Percentiles rank a stretch among this genome's conserved stretches.
These are phyloP conservation scores for Claviceps capensis DNA, from an alignment of 2,329 filamentous ascomycete genomes.

Conservation along the genomic window DNA sequence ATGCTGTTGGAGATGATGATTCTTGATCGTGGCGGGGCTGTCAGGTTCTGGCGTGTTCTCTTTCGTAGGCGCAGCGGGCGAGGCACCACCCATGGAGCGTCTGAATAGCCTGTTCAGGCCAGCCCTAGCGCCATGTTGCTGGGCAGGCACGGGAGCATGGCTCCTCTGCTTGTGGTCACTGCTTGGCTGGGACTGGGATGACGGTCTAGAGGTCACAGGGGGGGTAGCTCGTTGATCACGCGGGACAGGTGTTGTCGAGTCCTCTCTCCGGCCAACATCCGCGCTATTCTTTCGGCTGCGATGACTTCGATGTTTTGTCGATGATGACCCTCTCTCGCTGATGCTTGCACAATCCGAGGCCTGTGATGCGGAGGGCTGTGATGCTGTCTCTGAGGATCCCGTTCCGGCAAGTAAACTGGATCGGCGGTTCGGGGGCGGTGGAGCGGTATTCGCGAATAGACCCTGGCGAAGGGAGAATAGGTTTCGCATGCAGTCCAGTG, in stretches of 20 bases:
- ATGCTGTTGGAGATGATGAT: conserved; percentile 5
- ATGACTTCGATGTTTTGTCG: conserved; percentile 10
- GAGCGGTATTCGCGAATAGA: conserved; percentile 25
- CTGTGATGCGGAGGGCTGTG: conserved; percentile 7
- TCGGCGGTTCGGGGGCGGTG: conserved; percentile 35
- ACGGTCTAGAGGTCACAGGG: not conserved
- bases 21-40: conserved; percentile 9
- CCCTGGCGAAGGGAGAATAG: conserved; percentile 29
- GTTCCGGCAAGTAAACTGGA: conserved; percentile 40
- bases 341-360: conserved; percentile 6
- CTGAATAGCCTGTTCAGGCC: conserved; percentile 38
- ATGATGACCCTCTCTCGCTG: conserved; percentile 4
- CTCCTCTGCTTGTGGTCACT: conserved; percentile 25
- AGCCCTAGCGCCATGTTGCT: conserved; percentile 28
- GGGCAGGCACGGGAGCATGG: conserved; percentile 37
- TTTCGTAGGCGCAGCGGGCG: not conserved
- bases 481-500: conserved; percentile 30
- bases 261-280: conserved; percentile 14
- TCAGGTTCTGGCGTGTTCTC: conserved; percentile 2
- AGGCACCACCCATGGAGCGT: conserved; percentile 29
- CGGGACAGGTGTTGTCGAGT: conserved; percentile 14
- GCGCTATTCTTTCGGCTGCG: conserved; percentile 17
- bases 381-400: conserved; percentile 16
- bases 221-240: conserved; percentile 9
- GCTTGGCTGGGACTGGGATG: conserved; percentile 2